Percentiles rank a stretch among this genome's conserved stretches.
Evolutionary conservation across 2,329 filamentous ascomycete genomes (phyloP).

Genomic region (Chaetomiaceae sp.): DNA sequence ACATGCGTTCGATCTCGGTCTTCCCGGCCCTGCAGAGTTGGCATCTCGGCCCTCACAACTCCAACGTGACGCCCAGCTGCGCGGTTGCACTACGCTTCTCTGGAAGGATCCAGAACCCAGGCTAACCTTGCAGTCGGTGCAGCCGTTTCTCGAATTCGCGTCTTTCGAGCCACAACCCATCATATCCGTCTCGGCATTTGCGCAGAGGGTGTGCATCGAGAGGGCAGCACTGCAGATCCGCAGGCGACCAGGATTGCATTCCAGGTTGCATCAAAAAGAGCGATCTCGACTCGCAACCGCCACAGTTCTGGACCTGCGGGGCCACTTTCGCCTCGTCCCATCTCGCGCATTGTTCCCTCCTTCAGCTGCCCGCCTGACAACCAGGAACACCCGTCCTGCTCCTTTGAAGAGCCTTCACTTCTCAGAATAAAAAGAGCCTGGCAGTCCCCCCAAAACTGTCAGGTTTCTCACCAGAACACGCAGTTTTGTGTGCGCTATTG

Average conservation of each 20-base stretch:
- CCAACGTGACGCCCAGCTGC: neutral
- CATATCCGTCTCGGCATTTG: slow-evolving; percentile 11
- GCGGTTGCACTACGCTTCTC: neutral
- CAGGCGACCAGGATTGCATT: slow-evolving; percentile 11
- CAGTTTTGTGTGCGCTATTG: slow-evolving; percentile 36
- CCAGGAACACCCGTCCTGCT: slow-evolving; percentile 6
- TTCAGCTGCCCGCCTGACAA: neutral
- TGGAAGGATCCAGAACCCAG: slow-evolving; percentile 8
- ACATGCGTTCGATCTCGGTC: too few species aligned
- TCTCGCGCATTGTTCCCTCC: slow-evolving; percentile 5
- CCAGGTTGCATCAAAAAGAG: slow-evolving; percentile 22
- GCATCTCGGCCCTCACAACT: too few species aligned
- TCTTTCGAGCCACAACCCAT: neutral
- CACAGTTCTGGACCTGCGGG: slow-evolving; percentile 19
- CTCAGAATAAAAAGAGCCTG: slow-evolving; percentile 24
- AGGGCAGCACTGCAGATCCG: slow-evolving; percentile 15
- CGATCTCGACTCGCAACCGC: slow-evolving; percentile 27
- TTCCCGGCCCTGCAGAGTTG: too few species aligned
- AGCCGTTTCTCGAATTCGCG: neutral
- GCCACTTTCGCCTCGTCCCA: slow-evolving; percentile 11
- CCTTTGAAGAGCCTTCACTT: slow-evolving; percentile 1
- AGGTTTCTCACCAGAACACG: slow-evolving; percentile 16
- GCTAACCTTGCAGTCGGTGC: slow-evolving; percentile 2
- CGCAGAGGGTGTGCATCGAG: slow-evolving; percentile 13
- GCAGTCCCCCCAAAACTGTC: slow-evolving; percentile 18